Evolutionary conservation across 345 rosid genomes (phyloP).

Genomic region (Hibiscus trionum): DNA sequence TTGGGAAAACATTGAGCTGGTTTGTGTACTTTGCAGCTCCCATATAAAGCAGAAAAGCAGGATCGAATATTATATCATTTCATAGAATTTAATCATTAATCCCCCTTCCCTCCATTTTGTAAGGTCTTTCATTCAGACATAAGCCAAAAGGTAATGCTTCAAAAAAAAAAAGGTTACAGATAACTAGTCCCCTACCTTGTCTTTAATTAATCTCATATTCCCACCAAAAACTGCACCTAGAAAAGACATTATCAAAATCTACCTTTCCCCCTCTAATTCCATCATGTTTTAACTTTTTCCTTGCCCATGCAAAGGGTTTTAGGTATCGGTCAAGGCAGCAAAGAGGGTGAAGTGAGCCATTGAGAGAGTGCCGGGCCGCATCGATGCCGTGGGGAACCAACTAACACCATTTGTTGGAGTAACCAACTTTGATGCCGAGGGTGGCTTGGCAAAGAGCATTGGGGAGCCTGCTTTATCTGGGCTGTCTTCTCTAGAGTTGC

Average conservation of each 20-base stretch:
- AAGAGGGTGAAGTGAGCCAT: constrained; percentile 59
- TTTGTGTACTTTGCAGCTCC: constrained; percentile 23
- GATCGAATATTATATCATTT: constrained; percentile 20
- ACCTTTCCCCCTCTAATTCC: constrained; percentile 7
- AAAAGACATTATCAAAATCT: constrained; percentile 17
- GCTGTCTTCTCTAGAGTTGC: constrained; percentile 68
- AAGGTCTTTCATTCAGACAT: constrained; percentile 16
- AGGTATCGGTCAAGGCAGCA: constrained; percentile 71
- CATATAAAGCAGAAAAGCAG: constrained; percentile 13
- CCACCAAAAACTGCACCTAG: constrained; percentile 6
- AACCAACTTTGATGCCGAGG: constrained; percentile 44
- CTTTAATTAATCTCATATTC: constrained; percentile 10
- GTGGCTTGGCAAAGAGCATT: constrained; percentile 45
- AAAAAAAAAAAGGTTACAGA: constrained; percentile 29
- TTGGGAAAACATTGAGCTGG: constrained; percentile 32
- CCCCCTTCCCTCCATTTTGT: constrained; percentile 29
- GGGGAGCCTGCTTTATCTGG: constrained; percentile 42
- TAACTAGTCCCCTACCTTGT: constrained; percentile 20
- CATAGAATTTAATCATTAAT: constrained; percentile 27
- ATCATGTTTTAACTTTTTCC: neutral
- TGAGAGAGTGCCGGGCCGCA: constrained; percentile 36
- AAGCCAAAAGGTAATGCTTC: constrained; percentile 27
- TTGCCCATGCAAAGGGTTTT: constrained; percentile 12
- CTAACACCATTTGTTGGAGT: constrained; percentile 24
- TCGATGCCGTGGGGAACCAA: constrained; percentile 49